Evolutionary conservation across 306 rosid species (phyloP), one percentile per base, ranked within the genome.

Genomic region (Medicago arabica): DNA sequence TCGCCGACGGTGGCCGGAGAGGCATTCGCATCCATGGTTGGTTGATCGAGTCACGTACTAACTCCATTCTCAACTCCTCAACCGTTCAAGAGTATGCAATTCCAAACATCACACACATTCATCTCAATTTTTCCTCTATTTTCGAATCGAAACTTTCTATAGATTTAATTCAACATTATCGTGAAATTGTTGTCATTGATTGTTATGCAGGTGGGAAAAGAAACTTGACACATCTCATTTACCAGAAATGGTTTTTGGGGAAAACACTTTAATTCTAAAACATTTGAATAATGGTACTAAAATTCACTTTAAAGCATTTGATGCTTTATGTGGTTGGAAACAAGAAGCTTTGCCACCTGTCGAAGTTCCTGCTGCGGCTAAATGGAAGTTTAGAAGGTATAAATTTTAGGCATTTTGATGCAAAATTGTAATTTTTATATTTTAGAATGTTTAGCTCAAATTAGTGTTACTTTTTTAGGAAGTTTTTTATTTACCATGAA

Each of bases 161-260:
- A 31, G 23, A 2, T 13, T 14, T 0, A 21, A 9, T 50, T 44
- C 19, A 15, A 25, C 18, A 19, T 63, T 70, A 2, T 36, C 18
- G 4, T 59, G 13, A 15, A 50, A 43, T 58, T 69, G 16, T 71
- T 39, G 16, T 16, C 31, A 28, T 28, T 70, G 69, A 51, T 78
- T 59, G 14, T 43, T 70, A 43, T 70, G 34, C 80, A 95, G 99
- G 80, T 95, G 97, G 97, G 99, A 89, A 71, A 82, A 90, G 75
- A 92, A 84, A 81, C 99, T 95, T 54, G 69, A 83, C 53, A 95
- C 97, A 2, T 86, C 91, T 64, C 99, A 95, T 77, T 80, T 95
- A 72, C 99, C 99, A 2, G 97, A 95, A 87, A 95, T 95, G 99
- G 89, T 95, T 79, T 95, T 95, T 41, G 99, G 99, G 77, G 97